Percentiles rank a stretch among this genome's conserved stretches.
phyloP scores from a whole-genome alignment of 1,139 yeast genomes.

The Protomyces inouyei region DNA sequence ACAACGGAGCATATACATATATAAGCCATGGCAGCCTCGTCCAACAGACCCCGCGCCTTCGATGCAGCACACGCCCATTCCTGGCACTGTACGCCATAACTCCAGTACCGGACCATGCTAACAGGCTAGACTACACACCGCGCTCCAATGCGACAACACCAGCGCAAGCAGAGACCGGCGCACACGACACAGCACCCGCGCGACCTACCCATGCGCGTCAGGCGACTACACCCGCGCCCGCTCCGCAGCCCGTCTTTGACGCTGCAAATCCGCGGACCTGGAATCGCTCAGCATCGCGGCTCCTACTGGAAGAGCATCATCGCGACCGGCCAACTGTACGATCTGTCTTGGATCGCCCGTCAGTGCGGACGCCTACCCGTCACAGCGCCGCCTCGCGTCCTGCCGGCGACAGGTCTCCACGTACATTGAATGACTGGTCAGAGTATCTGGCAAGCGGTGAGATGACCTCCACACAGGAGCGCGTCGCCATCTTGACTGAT shows the following conservation, averaged over 20 bases:
- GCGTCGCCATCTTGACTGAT: constrained; percentile 10
- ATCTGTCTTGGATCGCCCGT: not conserved
- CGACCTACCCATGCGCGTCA: not conserved
- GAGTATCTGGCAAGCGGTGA: not conserved
- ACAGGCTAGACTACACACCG: not conserved
- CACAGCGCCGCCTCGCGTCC: not conserved
- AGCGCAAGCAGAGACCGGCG: not conserved
- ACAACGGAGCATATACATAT: not conserved
- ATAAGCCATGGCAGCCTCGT: not conserved
- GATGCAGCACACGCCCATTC: not conserved
- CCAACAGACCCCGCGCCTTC: not conserved
- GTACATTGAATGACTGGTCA: constrained; percentile 6
- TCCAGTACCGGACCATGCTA: not conserved
- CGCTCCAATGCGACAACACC: not conserved
- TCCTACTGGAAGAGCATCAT: not conserved
- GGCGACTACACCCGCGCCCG: not conserved
- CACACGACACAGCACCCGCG: not conserved
- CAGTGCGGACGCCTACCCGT: not conserved
- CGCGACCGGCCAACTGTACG: not conserved
- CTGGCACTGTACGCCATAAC: not conserved
- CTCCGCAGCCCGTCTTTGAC: constrained; percentile 3
- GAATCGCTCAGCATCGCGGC: constrained; percentile 5
- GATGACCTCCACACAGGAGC: not conserved
- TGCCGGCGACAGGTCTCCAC: not conserved
- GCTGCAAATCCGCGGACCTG: constrained; percentile 23